Base-by-base conservation (phyloP, 441 rosid species). In the Brassica hybrid region DNA sequence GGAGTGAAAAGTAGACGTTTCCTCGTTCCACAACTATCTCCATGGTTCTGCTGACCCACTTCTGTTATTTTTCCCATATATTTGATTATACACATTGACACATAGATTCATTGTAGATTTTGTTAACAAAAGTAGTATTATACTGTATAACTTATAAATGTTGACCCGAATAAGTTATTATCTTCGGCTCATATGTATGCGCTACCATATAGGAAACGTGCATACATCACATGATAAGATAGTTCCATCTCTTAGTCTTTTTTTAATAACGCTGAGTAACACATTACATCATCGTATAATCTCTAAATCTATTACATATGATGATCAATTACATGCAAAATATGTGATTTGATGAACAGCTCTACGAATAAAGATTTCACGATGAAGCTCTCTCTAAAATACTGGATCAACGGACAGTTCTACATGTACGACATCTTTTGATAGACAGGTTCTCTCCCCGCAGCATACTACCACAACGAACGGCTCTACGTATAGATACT, bases 21-120 rank as follows among this genome's bases (percentile, higher is more conserved):
- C 80, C 76, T 72, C 80, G 80, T 71, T 77, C 76, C 62, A 65
- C 68, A 71, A 66, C 54, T 43, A 64, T 77, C 72, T 77, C 67
- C 10, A 64, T 77, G 66, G 69, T 76, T 76, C 80, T 76, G 71
- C 76, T 76, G 80, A 65, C 72, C 76, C 80, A 77, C 72, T 57
- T 65, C 23, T 65, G 9, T 77, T 64, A 21, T 77, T 9, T 25
- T 71, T 63, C 16, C 5, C 59, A 38, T 18, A 63, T 17, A 57
- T 70, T 11, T 38, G 21, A 12, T 25, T 16, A 70, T 14, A 45
- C 38, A 48, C 27, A 43, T 67, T 23, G 36, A 76, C 8, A 43
- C 54, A 74, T 76, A 38, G 66, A 71, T 77, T 57, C 38, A 17
- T 56, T 41, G 52, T 77, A 71, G 48, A 71, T 38, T 54, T 30